phyloP scores from a whole-genome alignment of 257 asterid genomes.

The Sherardia arvensis region DNA sequence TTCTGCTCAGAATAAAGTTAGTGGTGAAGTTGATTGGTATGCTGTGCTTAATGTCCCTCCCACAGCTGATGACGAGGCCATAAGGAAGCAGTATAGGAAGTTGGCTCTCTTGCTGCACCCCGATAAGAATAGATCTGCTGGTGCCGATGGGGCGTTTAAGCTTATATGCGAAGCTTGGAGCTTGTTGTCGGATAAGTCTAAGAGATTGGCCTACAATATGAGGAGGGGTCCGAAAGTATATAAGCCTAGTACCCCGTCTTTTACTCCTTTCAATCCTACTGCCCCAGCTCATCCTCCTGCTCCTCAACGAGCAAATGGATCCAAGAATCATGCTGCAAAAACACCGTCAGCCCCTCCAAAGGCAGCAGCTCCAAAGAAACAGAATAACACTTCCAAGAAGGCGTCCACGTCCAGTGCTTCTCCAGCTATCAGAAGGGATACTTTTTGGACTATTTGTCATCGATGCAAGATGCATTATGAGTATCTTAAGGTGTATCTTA shows the following conservation, averaged over 20 bases:
- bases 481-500: constrained; percentile 49
- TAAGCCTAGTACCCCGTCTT: constrained; percentile 34
- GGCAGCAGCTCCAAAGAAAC: constrained; percentile 28
- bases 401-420: constrained; percentile 24
- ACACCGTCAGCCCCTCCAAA: constrained; percentile 12
- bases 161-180: constrained; percentile 67
- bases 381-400: constrained; percentile 16
- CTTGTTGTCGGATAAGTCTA: constrained; percentile 53
- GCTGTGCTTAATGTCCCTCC: constrained; percentile 59
- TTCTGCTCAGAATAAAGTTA: constrained; percentile 54
- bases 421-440: constrained; percentile 37
- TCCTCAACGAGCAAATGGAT: constrained; percentile 45
- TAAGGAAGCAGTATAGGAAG: constrained; percentile 55
- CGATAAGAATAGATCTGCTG: constrained; percentile 57
- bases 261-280: constrained; percentile 30
- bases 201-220: constrained; percentile 53
- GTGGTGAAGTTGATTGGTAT: constrained; percentile 68
- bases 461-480: constrained; percentile 72
- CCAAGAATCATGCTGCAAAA: constrained; percentile 24
- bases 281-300: constrained; percentile 31
- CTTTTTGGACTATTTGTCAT: constrained; percentile 75
- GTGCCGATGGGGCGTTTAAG: constrained; percentile 71
- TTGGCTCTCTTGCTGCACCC: constrained; percentile 76
- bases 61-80: constrained; percentile 49
- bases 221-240: constrained; percentile 38